Percentiles rank a stretch among this genome's conserved stretches.
Evolutionary conservation across 768 basidiomycete species (phyloP).

Genomic region (Chiua virens): DNA sequence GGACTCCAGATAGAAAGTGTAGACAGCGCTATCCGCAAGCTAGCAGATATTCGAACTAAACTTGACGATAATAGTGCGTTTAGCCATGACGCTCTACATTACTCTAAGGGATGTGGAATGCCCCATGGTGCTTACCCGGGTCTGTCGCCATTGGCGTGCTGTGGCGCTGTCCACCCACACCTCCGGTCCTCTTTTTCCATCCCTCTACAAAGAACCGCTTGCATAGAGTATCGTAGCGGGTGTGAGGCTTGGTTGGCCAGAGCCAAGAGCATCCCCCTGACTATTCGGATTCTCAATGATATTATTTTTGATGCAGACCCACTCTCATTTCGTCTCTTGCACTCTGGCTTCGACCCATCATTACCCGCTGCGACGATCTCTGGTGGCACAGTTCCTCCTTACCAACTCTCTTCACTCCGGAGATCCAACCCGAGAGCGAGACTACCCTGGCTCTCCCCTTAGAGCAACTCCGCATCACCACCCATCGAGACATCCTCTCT

Average conservation of each 20-base stretch:
- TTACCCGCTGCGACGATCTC: slow-evolving; percentile 25
- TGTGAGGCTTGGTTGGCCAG: slow-evolving; percentile 29
- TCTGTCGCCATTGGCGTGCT: slow-evolving; percentile 32
- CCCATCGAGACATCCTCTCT: slow-evolving; percentile 10
- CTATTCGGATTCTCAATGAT: slow-evolving; percentile 30
- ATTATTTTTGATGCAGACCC: slow-evolving; percentile 7
- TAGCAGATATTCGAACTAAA: slow-evolving; percentile 12
- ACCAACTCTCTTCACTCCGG: slow-evolving; percentile 15
- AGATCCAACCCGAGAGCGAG: background rate
- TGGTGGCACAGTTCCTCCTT: slow-evolving; percentile 35
- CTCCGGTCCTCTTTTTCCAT: slow-evolving; percentile 34
- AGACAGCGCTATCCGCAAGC: slow-evolving; percentile 18
- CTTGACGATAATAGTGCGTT: slow-evolving; percentile 19
- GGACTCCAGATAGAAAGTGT: slow-evolving; percentile 18
- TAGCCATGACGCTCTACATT: slow-evolving; percentile 25
- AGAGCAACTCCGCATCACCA: slow-evolving; percentile 22
- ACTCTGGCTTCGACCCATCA: slow-evolving; percentile 24
- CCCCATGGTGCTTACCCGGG: slow-evolving; percentile 27
- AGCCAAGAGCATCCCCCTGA: slow-evolving; percentile 27
- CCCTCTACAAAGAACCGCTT: slow-evolving; percentile 10
- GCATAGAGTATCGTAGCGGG: slow-evolving; percentile 11
- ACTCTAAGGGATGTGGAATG: slow-evolving; percentile 18
- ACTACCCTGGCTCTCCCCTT: slow-evolving; percentile 3
- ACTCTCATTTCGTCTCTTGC: slow-evolving; percentile 2
- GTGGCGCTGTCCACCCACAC: slow-evolving; percentile 31